Evolutionary conservation across 2,329 filamentous ascomycete species (phyloP).

Genomic region (Aspergillus sp.): DNA sequence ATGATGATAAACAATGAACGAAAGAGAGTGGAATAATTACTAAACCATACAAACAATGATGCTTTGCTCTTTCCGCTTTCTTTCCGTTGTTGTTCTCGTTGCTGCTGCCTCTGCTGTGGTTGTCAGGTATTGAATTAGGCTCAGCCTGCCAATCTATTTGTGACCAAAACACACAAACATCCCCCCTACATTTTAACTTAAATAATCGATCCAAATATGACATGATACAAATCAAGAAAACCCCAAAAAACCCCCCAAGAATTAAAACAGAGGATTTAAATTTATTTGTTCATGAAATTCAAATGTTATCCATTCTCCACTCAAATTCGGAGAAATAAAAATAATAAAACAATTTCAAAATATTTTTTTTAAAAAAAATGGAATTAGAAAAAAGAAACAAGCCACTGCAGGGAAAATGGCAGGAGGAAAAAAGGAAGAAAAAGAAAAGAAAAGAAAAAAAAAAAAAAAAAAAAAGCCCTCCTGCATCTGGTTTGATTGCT

Average conservation of each 20-base stretch:
- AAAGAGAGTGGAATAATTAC: not conserved
- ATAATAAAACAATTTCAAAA: not conserved
- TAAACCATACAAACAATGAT: not conserved
- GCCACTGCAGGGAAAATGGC: not conserved
- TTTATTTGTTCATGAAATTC: not conserved
- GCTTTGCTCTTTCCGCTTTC: not conserved
- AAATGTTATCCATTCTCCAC: not conserved
- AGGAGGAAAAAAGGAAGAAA: not conserved
- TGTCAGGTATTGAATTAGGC: not conserved
- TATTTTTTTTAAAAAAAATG: not conserved
- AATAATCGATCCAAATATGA: not conserved
- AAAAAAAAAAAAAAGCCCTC: not conserved
- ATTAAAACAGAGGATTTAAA: too few species aligned
- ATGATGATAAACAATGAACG: not conserved
- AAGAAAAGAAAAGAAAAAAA: not conserved
- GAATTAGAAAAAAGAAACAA: not conserved
- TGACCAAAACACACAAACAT: not conserved
- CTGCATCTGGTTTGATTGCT: slow-evolving; percentile 5
- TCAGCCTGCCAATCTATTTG: not conserved
- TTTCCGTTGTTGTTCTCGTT: not conserved
- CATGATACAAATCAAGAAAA: too few species aligned
- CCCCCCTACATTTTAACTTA: not conserved
- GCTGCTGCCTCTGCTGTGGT: not conserved
- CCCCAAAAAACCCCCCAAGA: too few species aligned
- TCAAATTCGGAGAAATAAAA: not conserved